Percentiles rank a stretch among this genome's conserved stretches.
phyloP scores from a whole-genome alignment of 148 eudicot genomes.

The Cornus florida region DNA sequence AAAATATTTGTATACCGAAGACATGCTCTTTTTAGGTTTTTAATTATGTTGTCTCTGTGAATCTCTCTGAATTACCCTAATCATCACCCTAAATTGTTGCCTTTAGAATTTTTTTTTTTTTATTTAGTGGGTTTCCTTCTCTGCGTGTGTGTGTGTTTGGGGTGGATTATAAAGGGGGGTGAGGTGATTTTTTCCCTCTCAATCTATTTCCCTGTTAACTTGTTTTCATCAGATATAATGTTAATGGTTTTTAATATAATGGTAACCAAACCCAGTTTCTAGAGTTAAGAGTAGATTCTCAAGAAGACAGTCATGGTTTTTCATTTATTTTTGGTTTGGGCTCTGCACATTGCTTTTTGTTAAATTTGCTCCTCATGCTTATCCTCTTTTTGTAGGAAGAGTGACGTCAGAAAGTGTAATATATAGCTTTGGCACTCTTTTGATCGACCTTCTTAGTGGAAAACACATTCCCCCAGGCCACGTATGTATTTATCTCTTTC shows the following conservation, averaged over 20 bases:
- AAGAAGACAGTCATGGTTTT: neutral
- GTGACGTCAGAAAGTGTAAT: slow-evolving; percentile 68
- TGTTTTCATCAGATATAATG: too few relatives aligned
- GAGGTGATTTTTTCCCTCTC: too few relatives aligned
- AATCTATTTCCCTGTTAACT: too few relatives aligned
- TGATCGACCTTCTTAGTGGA: slow-evolving; percentile 74
- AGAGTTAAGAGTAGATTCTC: neutral
- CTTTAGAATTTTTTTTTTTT: too few relatives aligned
- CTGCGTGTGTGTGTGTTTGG: neutral
- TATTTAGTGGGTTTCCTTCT: neutral
- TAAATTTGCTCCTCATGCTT: neutral
- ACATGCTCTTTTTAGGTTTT: neutral
- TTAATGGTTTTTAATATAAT: neutral
- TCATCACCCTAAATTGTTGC: neutral
- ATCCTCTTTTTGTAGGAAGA: slow-evolving; percentile 40
- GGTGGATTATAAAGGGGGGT: too few relatives aligned
- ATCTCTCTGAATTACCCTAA: neutral
- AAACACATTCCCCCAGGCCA: slow-evolving; percentile 76
- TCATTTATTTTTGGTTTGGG: too few relatives aligned
- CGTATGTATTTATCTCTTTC: slow-evolving; percentile 34
- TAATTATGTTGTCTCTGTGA: neutral
- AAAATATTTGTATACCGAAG: neutral
- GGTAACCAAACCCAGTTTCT: neutral
- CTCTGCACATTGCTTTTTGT: neutral
- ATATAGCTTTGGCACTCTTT: slow-evolving; percentile 68